These are phyloP conservation scores for Populus tomentosa DNA, from an alignment of 441 rosid genomes.

Conservation along the genomic window DNA sequence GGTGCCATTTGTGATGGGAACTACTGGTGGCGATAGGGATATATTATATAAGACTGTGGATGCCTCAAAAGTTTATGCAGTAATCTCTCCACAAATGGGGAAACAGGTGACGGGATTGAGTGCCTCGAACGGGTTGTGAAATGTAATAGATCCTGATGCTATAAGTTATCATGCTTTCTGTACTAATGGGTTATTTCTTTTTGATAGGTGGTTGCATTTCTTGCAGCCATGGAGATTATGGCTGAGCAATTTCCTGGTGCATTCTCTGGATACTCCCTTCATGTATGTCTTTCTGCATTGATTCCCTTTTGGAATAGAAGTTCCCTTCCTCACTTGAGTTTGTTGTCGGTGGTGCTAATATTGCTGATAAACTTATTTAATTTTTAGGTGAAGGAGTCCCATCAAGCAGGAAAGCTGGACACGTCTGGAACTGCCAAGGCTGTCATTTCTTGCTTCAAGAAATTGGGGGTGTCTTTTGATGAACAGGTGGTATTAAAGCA, in stretches of 20 bases:
- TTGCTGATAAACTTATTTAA: constrained; percentile 10
- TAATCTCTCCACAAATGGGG: constrained; percentile 91
- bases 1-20: constrained; percentile 90
- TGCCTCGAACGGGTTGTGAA: not conserved
- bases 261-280: constrained; percentile 72
- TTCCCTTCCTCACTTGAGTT: not conserved
- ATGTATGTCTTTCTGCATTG: constrained; percentile 34
- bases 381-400: constrained; percentile 88
- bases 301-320: not conserved
- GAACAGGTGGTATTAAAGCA: constrained; percentile 43
- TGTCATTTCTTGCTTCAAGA: constrained; percentile 83
- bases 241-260: constrained; percentile 89
- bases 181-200: constrained; percentile 19
- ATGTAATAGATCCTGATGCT: not conserved
- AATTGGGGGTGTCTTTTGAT: constrained; percentile 76
- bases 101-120: constrained; percentile 45
- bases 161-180: not conserved
- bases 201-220: constrained; percentile 83
- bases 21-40: constrained; percentile 79
- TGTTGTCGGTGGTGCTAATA: not conserved
- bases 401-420: constrained; percentile 84
- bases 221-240: constrained; percentile 93
- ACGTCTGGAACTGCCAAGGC: constrained; percentile 94
- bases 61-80: constrained; percentile 59
- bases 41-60: constrained; percentile 51